A percentile compares a stretch with the other conserved stretches of the same genome.
These are phyloP conservation scores for Amauroascus verrucosus DNA, from an alignment of 2,329 filamentous ascomycete genomes.

Conservation along the genomic window DNA sequence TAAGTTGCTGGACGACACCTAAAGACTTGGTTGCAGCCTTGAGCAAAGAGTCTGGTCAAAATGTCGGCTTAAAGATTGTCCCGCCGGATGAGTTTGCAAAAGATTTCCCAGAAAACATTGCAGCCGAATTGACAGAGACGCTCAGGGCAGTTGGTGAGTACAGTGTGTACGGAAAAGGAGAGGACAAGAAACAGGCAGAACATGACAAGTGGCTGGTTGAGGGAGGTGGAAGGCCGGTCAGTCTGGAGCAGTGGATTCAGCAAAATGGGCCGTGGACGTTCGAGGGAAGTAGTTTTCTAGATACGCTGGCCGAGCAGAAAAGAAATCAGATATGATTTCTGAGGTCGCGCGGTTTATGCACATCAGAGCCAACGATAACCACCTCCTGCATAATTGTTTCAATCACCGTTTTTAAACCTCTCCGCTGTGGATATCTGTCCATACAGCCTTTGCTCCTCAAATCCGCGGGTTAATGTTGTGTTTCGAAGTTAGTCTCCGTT, in stretches of 20 bases:
- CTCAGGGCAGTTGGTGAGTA: not conserved
- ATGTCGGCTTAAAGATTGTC: not conserved
- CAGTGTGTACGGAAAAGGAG: not conserved
- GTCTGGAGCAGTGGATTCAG: not conserved
- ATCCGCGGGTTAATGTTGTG: too few species aligned
- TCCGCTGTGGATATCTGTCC: too few species aligned
- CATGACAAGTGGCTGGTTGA: not conserved
- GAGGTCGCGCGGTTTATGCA: too few species aligned
- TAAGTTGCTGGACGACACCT: not conserved
- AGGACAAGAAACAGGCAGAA: not conserved
- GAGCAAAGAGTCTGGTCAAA: not conserved
- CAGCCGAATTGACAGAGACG: not conserved
- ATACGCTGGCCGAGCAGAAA: not conserved
- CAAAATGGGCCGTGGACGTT: not conserved
- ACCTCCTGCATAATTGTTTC: too few species aligned
- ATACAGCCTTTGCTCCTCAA: too few species aligned
- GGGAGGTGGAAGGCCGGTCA: not conserved
- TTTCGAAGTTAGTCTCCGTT: too few species aligned
- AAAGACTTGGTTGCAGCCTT: not conserved
- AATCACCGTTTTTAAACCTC: too few species aligned
- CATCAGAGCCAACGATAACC: too few species aligned
- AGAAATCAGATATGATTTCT: not conserved
- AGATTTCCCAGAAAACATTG: not conserved
- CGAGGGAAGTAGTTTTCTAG: not conserved
- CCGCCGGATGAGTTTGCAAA: not conserved